A percentile compares a stretch with the other conserved stretches of the same genome.
Evolutionary conservation across 2,329 filamentous ascomycete genomes (phyloP).

Genomic region (Zymoseptoria ardabiliae): DNA sequence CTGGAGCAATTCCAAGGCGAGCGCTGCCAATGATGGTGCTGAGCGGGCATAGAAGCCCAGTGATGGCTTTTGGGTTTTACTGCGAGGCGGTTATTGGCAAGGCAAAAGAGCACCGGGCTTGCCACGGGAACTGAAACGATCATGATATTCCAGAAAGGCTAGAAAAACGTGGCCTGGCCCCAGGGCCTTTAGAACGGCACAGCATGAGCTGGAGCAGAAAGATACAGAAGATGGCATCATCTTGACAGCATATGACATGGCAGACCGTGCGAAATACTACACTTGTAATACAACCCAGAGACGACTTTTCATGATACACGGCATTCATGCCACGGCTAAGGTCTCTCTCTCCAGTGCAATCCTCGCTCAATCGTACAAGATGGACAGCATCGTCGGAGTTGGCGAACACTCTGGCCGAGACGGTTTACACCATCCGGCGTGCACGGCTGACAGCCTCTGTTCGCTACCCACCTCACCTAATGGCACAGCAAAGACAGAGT

Average conservation of each 20-base stretch:
- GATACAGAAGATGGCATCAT: neutral
- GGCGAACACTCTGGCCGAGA: neutral
- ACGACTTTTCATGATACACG: neutral
- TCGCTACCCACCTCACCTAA: too few species aligned
- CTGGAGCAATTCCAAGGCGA: conserved; percentile 26
- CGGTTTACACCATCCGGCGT: neutral
- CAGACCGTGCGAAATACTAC: neutral
- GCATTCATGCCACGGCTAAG: neutral
- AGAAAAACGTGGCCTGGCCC: neutral
- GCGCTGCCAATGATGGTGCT: conserved; percentile 1
- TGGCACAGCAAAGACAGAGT: too few species aligned
- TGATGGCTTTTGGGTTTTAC: neutral
- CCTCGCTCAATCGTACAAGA: neutral
- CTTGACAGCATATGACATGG: neutral
- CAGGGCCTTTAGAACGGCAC: neutral
- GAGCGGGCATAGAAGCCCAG: neutral
- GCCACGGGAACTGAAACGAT: neutral
- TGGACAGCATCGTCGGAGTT: neutral
- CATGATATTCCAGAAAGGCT: neutral
- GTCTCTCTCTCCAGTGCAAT: neutral
- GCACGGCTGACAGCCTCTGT: neutral
- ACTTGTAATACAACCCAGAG: neutral
- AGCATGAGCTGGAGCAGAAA: neutral
- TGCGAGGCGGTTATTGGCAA: neutral
- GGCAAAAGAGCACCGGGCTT: neutral